Evolutionary conservation across 305 asterid genomes (phyloP).

Genomic region (Withania somnifera): DNA sequence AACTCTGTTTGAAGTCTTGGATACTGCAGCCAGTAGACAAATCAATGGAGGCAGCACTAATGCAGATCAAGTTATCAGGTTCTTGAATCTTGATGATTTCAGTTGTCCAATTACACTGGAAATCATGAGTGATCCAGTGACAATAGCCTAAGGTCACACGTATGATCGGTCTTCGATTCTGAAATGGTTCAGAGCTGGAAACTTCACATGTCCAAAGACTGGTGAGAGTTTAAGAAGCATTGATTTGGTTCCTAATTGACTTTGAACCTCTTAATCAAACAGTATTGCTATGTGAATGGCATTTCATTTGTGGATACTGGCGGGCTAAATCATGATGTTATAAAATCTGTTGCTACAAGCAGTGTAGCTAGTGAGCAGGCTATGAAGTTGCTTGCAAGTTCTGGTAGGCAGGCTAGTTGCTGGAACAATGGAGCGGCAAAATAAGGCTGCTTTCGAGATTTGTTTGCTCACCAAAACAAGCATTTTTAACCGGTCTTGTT

Average conservation of each 20-base stretch:
- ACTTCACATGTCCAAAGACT: slow-evolving; percentile 70
- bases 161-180: slow-evolving; percentile 61
- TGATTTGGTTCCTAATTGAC: slow-evolving; percentile 53
- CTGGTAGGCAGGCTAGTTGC: slow-evolving; percentile 37
- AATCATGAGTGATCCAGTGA: slow-evolving; percentile 73
- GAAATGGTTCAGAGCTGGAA: slow-evolving; percentile 64
- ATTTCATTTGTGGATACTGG: slow-evolving; percentile 28
- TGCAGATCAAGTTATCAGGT: slow-evolving; percentile 5
- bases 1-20: slow-evolving; percentile 27
- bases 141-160: slow-evolving; percentile 68
- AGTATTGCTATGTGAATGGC: slow-evolving; percentile 27
- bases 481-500: slow-evolving; percentile 59
- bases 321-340: slow-evolving; percentile 2
- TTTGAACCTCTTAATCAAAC: slow-evolving; percentile 37
- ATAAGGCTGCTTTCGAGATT: slow-evolving; percentile 52
- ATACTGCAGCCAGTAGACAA: background rate
- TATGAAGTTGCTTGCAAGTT: slow-evolving; percentile 29
- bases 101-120: slow-evolving; percentile 78
- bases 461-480: slow-evolving; percentile 75
- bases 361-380: slow-evolving; percentile 42
- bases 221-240: slow-evolving; percentile 39
- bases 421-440: slow-evolving; percentile 30
- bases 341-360: slow-evolving; percentile 13
- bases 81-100: slow-evolving; percentile 59
- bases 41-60: background rate